These are phyloP conservation scores for Neurospora sp. DNA, from an alignment of 495 filamentous ascomycete genomes.

Conservation along the genomic window DNA sequence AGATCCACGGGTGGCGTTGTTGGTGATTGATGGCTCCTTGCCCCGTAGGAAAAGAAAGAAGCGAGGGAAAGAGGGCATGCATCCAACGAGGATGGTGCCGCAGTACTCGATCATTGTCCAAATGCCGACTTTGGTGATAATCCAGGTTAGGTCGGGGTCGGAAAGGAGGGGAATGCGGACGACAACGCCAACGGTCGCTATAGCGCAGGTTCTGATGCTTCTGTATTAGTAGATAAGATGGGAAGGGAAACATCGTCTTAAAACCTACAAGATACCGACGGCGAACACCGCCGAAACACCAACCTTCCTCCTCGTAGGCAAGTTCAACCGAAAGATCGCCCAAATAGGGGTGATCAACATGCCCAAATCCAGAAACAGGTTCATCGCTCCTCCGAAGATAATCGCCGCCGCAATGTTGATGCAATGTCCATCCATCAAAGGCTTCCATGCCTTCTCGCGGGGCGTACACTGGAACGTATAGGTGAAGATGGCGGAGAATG, in stretches of 20 bases:
- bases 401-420: slow-evolving; percentile 16
- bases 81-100: slow-evolving; percentile 22
- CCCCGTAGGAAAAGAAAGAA: slow-evolving; percentile 16
- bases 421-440: slow-evolving; percentile 16
- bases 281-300: slow-evolving; percentile 24
- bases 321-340: slow-evolving; percentile 21
- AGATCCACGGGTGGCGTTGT: neutral
- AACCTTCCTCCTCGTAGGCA: slow-evolving; percentile 20
- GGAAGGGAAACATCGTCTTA: neutral
- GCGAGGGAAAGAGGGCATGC: slow-evolving; percentile 22
- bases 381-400: slow-evolving; percentile 15
- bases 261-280: slow-evolving; percentile 19
- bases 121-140: slow-evolving; percentile 21
- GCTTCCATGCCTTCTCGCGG: slow-evolving; percentile 18
- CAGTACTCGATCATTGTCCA: slow-evolving; percentile 29
- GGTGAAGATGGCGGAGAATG: slow-evolving; percentile 15
- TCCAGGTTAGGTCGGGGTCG: slow-evolving; percentile 18
- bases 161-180: slow-evolving; percentile 16
- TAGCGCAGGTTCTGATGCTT: slow-evolving; percentile 15
- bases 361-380: slow-evolving; percentile 20
- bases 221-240: neutral
- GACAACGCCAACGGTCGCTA: slow-evolving; percentile 18
- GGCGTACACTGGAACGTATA: slow-evolving; percentile 20
- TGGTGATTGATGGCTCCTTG: neutral
- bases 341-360: slow-evolving; percentile 20